These are phyloP conservation scores for Tillandsia fasciculata DNA, from an alignment of 176 grass and related monocot genomes.

Conservation along the genomic window DNA sequence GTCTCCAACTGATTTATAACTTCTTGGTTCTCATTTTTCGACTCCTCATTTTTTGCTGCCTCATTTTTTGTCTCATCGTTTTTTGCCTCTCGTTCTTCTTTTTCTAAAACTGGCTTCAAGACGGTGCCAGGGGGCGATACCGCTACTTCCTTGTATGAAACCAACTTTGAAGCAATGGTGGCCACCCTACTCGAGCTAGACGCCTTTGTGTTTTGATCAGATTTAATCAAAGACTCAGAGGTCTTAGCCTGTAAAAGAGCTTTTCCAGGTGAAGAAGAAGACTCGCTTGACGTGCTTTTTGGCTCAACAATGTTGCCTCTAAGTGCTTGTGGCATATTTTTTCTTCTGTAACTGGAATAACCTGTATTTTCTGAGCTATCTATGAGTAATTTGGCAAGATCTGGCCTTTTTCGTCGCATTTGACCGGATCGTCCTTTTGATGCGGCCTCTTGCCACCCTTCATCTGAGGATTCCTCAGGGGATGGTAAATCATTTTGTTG, in stretches of 20 bases:
- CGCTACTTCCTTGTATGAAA: conserved; percentile 98
- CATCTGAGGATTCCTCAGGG: conserved; percentile 91
- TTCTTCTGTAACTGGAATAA: conserved; percentile 26
- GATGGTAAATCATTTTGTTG: conserved; percentile 40
- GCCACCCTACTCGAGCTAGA: conserved; percentile 31
- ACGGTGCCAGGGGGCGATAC: conserved; percentile 72
- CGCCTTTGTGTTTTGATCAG: conserved; percentile 24
- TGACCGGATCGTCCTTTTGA: conserved; percentile 60
- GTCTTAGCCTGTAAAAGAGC: conserved; percentile 31
- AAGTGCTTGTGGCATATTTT: conserved; percentile 22
- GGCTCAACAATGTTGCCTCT: conserved; percentile 31
- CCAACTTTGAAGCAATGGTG: conserved; percentile 60
- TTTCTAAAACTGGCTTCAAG: conserved; percentile 62
- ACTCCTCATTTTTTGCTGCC: conserved; percentile 15
- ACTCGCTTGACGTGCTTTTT: conserved; percentile 24
- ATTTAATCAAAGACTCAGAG: conserved; percentile 5
- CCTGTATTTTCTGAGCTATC: conserved; percentile 31
- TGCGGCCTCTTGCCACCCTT: conserved; percentile 89
- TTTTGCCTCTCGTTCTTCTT: conserved; percentile 29
- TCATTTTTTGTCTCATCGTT: conserved; percentile 13
- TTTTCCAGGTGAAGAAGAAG: conserved; percentile 29
- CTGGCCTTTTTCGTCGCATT: conserved; percentile 46
- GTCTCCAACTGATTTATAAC: conserved; percentile 25
- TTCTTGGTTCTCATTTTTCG: conserved; percentile 4
- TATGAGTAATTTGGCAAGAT: conserved; percentile 48